A percentile compares a stretch with the other conserved stretches of the same genome.
phyloP scores from a whole-genome alignment of 1,284 basidiomycete species.

The Irpex sp. region DNA sequence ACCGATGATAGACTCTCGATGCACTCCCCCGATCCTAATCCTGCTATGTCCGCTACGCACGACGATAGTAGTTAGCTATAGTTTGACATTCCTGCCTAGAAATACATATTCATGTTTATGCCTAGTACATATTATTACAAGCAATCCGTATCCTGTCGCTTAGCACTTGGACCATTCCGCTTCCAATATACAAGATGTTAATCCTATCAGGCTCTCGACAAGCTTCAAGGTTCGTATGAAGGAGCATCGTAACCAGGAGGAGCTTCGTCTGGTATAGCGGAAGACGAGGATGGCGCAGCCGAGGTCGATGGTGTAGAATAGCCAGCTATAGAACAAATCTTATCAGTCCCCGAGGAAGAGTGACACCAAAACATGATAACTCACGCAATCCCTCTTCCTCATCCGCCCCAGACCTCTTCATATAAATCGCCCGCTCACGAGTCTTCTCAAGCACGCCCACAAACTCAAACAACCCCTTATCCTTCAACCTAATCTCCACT shows the following conservation, averaged over 20 bases:
- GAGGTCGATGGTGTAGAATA: conserved; percentile 3
- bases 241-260: conserved; percentile 8
- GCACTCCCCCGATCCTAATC: too few species aligned
- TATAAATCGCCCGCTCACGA: conserved; percentile 68
- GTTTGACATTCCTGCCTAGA: too few species aligned
- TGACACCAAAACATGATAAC: conserved; percentile 25
- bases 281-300: background rate
- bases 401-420: conserved; percentile 56
- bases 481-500: conserved; percentile 63
- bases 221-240: background rate
- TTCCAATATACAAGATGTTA: too few species aligned
- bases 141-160: too few species aligned
- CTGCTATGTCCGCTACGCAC: too few species aligned
- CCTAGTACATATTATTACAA: too few species aligned
- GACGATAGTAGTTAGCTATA: too few species aligned
- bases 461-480: conserved; percentile 70
- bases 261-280: conserved; percentile 3
- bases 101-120: too few species aligned
- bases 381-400: conserved; percentile 65
- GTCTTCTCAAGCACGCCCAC: conserved; percentile 69
- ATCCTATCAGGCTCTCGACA: background rate
- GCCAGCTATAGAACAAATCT: background rate
- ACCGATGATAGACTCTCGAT: too few species aligned
- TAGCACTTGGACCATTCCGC: too few species aligned
- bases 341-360: background rate